These are phyloP conservation scores for Dactylellina drechsleri DNA, from an alignment of 2,329 filamentous ascomycete genomes.

Conservation along the genomic window DNA sequence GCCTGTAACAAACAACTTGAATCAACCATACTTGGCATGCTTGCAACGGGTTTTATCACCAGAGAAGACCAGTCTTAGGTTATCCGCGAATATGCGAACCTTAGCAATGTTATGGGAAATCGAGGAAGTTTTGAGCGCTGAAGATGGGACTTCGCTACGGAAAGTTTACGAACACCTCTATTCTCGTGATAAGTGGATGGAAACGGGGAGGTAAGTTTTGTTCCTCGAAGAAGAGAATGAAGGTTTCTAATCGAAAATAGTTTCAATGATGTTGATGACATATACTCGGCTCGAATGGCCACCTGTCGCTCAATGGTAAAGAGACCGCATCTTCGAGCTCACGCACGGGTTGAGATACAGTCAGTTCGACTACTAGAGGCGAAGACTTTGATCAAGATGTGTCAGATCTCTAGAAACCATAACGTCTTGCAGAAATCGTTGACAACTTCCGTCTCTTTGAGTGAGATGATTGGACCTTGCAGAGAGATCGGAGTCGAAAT, in stretches of 20 bases:
- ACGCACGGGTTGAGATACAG: conserved; percentile 62
- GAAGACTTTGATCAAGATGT: conserved; percentile 65
- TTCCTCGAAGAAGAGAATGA: not conserved
- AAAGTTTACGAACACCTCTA: conserved; percentile 73
- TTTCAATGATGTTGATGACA: conserved; percentile 74
- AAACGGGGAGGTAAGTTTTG: conserved; percentile 74
- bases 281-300: conserved; percentile 84
- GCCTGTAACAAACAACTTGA: conserved; percentile 37
- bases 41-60: conserved; percentile 39
- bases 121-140: conserved; percentile 76
- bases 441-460: conserved; percentile 84
- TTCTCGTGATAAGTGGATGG: conserved; percentile 79
- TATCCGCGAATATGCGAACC: conserved; percentile 64
- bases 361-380: conserved; percentile 76
- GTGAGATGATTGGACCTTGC: conserved; percentile 77
- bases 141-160: conserved; percentile 70
- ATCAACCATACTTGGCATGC: conserved; percentile 45
- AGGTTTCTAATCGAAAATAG: conserved; percentile 59
- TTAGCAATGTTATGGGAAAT: conserved; percentile 82
- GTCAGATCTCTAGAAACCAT: conserved; percentile 70
- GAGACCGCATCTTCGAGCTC: conserved; percentile 71
- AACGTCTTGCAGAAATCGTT: conserved; percentile 85
- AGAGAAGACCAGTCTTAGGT: conserved; percentile 40
- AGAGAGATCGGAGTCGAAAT: conserved; percentile 77
- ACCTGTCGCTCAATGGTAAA: conserved; percentile 81